phyloP scores from a whole-genome alignment of 805 yeast species.

The Spathaspora passalidarum region DNA sequence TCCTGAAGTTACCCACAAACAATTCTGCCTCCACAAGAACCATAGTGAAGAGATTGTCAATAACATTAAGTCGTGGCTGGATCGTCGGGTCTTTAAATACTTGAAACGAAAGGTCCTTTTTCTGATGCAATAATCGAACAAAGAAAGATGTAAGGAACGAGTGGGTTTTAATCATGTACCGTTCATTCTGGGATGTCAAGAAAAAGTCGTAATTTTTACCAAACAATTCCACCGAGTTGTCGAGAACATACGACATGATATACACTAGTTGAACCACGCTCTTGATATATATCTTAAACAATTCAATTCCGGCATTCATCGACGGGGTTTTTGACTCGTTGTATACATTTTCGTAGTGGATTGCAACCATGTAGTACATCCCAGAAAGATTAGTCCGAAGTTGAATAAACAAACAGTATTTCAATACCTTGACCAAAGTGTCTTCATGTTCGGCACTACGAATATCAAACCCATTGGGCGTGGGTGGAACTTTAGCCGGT shows the following conservation, averaged over 20 bases:
- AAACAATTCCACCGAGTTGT: slow-evolving; percentile 39
- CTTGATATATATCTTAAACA: slow-evolving; percentile 39
- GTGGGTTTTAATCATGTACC: slow-evolving; percentile 40
- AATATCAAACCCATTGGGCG: slow-evolving; percentile 12
- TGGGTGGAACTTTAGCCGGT: slow-evolving; percentile 18
- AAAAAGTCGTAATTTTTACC: slow-evolving; percentile 38
- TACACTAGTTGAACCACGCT: slow-evolving; percentile 41
- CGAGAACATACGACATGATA: slow-evolving; percentile 42
- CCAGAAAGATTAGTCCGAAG: slow-evolving; percentile 39
- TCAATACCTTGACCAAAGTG: slow-evolving; percentile 30
- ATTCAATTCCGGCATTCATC: slow-evolving; percentile 38
- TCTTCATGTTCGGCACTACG: slow-evolving; percentile 25
- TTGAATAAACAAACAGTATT: slow-evolving; percentile 33
- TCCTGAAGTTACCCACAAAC: slow-evolving; percentile 41
- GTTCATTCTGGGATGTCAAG: slow-evolving; percentile 35
- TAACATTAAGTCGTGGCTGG: slow-evolving; percentile 25
- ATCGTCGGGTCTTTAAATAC: slow-evolving; percentile 13
- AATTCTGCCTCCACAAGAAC: slow-evolving; percentile 38
- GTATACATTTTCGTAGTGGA: slow-evolving; percentile 36
- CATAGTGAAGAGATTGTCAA: slow-evolving; percentile 29
- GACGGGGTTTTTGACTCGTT: slow-evolving; percentile 25
- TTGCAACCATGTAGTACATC: slow-evolving; percentile 38
- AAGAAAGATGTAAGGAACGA: slow-evolving; percentile 37
- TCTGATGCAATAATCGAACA: slow-evolving; percentile 36
- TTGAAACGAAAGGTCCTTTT: slow-evolving; percentile 26